Conservation (phyloP, 495 filamentous ascomycete species). For the Podospora pseudopauciseta region DNA sequence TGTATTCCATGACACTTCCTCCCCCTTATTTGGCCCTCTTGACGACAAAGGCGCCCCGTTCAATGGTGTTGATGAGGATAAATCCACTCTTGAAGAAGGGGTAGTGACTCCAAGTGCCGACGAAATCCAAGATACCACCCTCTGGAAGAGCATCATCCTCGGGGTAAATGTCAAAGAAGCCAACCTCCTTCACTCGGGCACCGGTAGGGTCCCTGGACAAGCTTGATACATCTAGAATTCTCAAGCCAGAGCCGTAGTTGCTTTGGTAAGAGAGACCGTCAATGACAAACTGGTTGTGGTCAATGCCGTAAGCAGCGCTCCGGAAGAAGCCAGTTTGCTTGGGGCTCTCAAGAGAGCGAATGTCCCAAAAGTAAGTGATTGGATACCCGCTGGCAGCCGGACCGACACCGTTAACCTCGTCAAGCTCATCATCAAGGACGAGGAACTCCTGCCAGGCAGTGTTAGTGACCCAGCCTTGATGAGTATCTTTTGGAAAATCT, state of each 20-base stretch:
- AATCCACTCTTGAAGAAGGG: conserved; percentile 50
- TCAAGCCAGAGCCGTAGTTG: conserved; percentile 52
- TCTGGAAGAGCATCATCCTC: conserved; percentile 49
- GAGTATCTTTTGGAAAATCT: conserved; percentile 24
- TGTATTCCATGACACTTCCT: background rate
- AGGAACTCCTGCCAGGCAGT: conserved; percentile 41
- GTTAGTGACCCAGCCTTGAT: conserved; percentile 56
- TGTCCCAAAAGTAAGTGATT: conserved; percentile 54
- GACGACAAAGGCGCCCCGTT: conserved; percentile 50
- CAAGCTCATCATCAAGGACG: conserved; percentile 54
- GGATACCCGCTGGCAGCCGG: conserved; percentile 41
- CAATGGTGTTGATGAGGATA: conserved; percentile 55
- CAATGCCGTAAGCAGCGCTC: conserved; percentile 40
- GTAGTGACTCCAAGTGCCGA: conserved; percentile 52
- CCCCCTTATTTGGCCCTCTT: conserved; percentile 22
- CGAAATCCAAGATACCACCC: conserved; percentile 41
- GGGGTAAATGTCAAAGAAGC: conserved; percentile 53
- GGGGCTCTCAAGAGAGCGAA: conserved; percentile 44
- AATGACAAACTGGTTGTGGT: conserved; percentile 56
- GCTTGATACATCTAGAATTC: conserved; percentile 47
- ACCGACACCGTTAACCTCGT: conserved; percentile 45
- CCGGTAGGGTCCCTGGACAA: conserved; percentile 38
- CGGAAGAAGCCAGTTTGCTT: conserved; percentile 52
- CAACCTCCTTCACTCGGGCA: conserved; percentile 44
- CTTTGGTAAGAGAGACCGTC: conserved; percentile 49